A percentile compares a stretch with the other conserved stretches of the same genome.
phyloP scores from a whole-genome alignment of 2,329 filamentous ascomycete genomes.

The Cryphonectria nitschkei region DNA sequence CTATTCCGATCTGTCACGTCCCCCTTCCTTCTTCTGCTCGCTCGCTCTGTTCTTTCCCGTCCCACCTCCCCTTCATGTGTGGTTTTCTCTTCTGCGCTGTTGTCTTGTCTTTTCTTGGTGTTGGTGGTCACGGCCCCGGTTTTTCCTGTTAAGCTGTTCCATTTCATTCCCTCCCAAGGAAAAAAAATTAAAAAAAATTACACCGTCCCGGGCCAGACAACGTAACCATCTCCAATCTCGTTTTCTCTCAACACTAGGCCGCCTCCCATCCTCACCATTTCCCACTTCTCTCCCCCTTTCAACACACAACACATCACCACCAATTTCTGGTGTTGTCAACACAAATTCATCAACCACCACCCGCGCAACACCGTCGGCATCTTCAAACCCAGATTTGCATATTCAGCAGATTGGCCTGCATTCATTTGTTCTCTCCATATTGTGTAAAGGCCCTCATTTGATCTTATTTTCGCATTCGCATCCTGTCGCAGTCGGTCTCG shows the following conservation, averaged over 20 bases:
- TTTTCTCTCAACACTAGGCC: constrained; percentile 26
- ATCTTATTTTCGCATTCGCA: constrained; percentile 31
- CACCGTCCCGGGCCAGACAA: constrained; percentile 49
- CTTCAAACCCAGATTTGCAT: constrained; percentile 42
- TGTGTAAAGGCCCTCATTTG: constrained; percentile 32
- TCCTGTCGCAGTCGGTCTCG: constrained; percentile 9
- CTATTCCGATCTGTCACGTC: constrained; percentile 2
- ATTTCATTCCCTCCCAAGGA: constrained; percentile 40
- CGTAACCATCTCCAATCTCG: constrained; percentile 54
- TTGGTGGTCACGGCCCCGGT: constrained; percentile 47
- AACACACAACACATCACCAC: constrained; percentile 37
- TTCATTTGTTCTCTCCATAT: constrained; percentile 35
- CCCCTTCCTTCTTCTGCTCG: background rate
- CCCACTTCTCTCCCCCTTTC: constrained; percentile 34
- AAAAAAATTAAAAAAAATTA: constrained; percentile 42
- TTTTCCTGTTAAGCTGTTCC: constrained; percentile 43
- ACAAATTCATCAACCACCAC: constrained; percentile 39
- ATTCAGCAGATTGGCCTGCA: constrained; percentile 38
- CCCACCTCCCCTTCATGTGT: background rate
- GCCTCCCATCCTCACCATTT: constrained; percentile 44
- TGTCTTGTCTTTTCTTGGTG: constrained; percentile 14
- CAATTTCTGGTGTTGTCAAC: constrained; percentile 28
- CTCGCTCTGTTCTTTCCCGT: constrained; percentile 6
- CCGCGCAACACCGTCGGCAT: constrained; percentile 38
- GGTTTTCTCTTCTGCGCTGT: background rate